Conservation (phyloP, 805 yeast species). For the Candida yuanshanica region DNA sequence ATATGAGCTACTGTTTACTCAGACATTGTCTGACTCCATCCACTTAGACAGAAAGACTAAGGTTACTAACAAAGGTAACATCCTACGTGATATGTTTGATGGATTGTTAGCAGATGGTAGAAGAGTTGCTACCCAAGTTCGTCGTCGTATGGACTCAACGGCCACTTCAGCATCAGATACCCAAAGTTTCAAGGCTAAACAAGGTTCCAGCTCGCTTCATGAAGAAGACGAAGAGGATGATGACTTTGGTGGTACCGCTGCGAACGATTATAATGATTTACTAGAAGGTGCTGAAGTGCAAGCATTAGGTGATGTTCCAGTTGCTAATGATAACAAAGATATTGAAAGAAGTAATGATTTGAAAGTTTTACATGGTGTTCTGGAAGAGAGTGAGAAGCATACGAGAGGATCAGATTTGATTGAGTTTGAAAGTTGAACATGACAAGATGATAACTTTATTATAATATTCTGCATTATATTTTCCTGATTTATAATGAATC, state of each 20-base stretch:
- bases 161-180: conserved; percentile 27
- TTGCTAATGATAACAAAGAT: conserved; percentile 7
- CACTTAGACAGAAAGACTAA: conserved; percentile 53
- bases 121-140: conserved; percentile 84
- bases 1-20: conserved; percentile 75
- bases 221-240: conserved; percentile 38
- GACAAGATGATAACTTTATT: no score
- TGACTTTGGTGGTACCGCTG: conserved; percentile 39
- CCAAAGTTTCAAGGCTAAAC: conserved; percentile 8
- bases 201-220: conserved; percentile 4
- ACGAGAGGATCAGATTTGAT: conserved; percentile 28
- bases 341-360: conserved; percentile 20
- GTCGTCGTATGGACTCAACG: conserved; percentile 78
- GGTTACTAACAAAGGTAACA: conserved; percentile 42
- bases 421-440: conserved; percentile 38
- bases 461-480: neutral
- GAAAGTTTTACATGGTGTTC: conserved; percentile 27
- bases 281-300: conserved; percentile 46
- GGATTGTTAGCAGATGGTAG: conserved; percentile 89
- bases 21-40: conserved; percentile 59
- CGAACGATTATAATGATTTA: conserved; percentile 39
- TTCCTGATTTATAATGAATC: no score
- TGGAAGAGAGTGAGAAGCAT: conserved; percentile 9
- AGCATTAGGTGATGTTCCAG: conserved; percentile 28
- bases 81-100: conserved; percentile 82